A percentile compares a stretch with the other conserved stretches of the same genome.
Evolutionary conservation across 2,329 filamentous ascomycete species (phyloP).

Genomic region (Cordyceps militaris): DNA sequence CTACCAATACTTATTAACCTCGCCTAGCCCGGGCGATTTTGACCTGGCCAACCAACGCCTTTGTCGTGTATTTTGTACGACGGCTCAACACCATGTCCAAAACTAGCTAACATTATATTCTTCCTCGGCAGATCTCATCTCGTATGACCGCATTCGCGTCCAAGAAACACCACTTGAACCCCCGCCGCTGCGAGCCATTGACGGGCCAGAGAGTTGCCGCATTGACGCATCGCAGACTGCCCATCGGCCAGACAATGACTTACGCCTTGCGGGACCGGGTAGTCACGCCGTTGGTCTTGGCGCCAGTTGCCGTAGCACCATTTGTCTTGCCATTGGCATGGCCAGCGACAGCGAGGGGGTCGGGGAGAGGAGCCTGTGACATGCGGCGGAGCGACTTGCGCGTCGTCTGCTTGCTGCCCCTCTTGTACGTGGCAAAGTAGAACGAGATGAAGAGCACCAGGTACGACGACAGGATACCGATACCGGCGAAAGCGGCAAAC

Average conservation of each 20-base stretch:
- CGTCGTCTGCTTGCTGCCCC: constrained; percentile 73
- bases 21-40: constrained; percentile 10
- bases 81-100: constrained; percentile 11
- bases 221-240: background rate
- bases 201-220: background rate
- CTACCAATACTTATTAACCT: constrained; percentile 6
- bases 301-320: constrained; percentile 47
- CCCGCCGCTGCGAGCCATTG: no score
- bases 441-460: constrained; percentile 97
- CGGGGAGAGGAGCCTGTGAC: constrained; percentile 64
- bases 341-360: constrained; percentile 66
- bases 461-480: constrained; percentile 89
- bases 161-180: background rate
- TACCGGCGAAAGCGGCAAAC: constrained; percentile 88
- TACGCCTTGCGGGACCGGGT: constrained; percentile 64
- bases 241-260: constrained; percentile 5
- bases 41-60: constrained; percentile 9
- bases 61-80: background rate
- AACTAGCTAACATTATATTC: background rate
- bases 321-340: constrained; percentile 41
- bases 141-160: background rate
- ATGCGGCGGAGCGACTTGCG: constrained; percentile 68
- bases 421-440: constrained; percentile 95
- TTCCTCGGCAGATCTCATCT: background rate
- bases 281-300: constrained; percentile 51